Evolutionary conservation across 2,329 filamentous ascomycete species (phyloP).

Genomic region (Tothia fuscella): DNA sequence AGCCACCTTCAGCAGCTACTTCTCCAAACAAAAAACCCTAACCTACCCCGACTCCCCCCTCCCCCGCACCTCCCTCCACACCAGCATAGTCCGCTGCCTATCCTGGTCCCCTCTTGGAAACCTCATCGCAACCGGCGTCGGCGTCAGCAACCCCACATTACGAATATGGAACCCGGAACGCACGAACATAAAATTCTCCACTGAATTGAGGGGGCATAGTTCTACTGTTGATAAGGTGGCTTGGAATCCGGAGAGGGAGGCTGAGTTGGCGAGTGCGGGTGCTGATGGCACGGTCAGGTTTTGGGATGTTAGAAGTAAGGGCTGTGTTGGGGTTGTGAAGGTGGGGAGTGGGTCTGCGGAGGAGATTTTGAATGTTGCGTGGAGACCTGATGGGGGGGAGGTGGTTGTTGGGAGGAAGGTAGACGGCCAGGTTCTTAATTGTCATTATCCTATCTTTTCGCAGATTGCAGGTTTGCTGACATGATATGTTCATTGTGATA

Average conservation of each 20-base stretch:
- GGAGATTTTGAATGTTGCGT: constrained; percentile 60
- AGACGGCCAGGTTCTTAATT: not conserved
- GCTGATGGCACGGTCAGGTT: constrained; percentile 63
- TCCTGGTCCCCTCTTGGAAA: constrained; percentile 82
- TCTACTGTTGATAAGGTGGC: constrained; percentile 61
- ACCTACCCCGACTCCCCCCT: constrained; percentile 41
- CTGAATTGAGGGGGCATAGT: constrained; percentile 58
- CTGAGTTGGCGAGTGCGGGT: constrained; percentile 63
- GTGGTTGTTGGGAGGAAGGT: constrained; percentile 66
- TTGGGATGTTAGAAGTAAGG: constrained; percentile 68
- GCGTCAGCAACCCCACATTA: constrained; percentile 53
- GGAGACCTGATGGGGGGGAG: constrained; percentile 59
- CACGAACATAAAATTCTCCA: constrained; percentile 60
- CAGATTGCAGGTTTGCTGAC: constrained; percentile 3
- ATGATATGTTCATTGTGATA: constrained; percentile 18
- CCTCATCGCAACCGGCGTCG: constrained; percentile 69
- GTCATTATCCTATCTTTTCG: not conserved
- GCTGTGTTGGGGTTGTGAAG: constrained; percentile 57
- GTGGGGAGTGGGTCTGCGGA: constrained; percentile 42
- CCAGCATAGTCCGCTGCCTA: constrained; percentile 62
- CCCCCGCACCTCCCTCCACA: constrained; percentile 5
- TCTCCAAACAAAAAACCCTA: constrained; percentile 57
- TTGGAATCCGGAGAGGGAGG: constrained; percentile 66
- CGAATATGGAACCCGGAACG: constrained; percentile 76
- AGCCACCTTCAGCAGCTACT: constrained; percentile 55